Evolutionary conservation across 139 green algal species (phyloP), one percentile per base, ranked within the genome.

Genomic region (Klebsormidium nitens): DNA sequence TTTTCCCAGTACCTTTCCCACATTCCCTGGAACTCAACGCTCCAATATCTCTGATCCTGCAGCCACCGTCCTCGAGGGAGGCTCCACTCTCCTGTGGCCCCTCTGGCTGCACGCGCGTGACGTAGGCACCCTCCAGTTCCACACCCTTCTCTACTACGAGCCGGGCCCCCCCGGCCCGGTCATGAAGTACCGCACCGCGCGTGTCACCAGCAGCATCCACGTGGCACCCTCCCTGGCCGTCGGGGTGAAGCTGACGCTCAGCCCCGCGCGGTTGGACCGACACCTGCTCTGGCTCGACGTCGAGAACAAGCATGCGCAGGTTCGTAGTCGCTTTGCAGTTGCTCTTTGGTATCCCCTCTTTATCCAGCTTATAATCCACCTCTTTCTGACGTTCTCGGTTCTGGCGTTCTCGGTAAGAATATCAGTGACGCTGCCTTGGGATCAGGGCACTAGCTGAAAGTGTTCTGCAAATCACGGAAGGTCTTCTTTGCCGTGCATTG

Each of bases 121-220:
- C 19, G 26, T 32, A 1, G 65, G 29, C 11, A 66, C 26, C 35
- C 26, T 75, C 35, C 14, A 35, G 19, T 32, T 76, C 0, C n/a
- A 76, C 69, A 62, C 75, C 17, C n/a, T 77, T 1, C 2, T 76
- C 47, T 77, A 56, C 31, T 76, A 76, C 52, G 69, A 76, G 44
- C 69, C 38, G 36, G 62, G 31, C 47, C 26, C n/a, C 29, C 31
- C 31, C 8, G 23, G 17, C 57, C 37, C 57, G 23, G 39, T 32
- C 57, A 64, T 64, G 57, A 38, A 29, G 31, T 64, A 44, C 31
- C 57, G 57, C 31, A 64, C 57, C 11, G 26, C 39, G 57, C 34
- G 57, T 64, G 26, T 64, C 59, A 4, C 29, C 39, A 5, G 59
- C 23, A 5, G 28, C 28, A 60, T 64, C 26, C 69, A 76, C 62